Conservation (phyloP, 371 early-diverging fungal genomes). For the Syncephalastrum contaminatum region DNA sequence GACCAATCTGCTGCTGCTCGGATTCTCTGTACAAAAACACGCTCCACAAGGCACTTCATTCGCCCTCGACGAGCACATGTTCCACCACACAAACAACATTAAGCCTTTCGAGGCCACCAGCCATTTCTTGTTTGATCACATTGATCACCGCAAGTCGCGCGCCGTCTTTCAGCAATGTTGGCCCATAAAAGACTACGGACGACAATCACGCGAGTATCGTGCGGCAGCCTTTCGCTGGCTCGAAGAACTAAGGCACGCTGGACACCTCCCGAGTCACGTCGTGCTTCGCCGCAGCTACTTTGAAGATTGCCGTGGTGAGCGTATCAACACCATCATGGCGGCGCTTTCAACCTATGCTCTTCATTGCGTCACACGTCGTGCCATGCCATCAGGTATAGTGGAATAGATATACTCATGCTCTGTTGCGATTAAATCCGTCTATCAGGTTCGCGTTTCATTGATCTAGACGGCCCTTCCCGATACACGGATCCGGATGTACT, state of each 20-base stretch:
- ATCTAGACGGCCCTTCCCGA: too few species aligned
- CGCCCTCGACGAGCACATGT: slow-evolving; percentile 21
- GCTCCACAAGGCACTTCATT: slow-evolving; percentile 14
- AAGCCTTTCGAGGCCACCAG: slow-evolving; percentile 34
- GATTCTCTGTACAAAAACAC: slow-evolving; percentile 17
- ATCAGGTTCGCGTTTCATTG: too few species aligned
- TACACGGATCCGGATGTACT: too few species aligned
- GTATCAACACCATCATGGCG: slow-evolving; percentile 29
- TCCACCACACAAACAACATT: slow-evolving; percentile 25
- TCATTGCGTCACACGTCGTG: slow-evolving; percentile 9
- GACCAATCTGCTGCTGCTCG: slow-evolving; percentile 15
- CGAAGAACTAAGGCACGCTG: slow-evolving; percentile 26
- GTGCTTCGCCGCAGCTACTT: slow-evolving; percentile 35
- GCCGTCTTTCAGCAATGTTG: slow-evolving; percentile 29
- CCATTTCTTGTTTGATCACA: slow-evolving; percentile 30
- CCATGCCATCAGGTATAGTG: too few species aligned
- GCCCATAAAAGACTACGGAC: slow-evolving; percentile 37
- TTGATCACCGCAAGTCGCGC: slow-evolving; percentile 20
- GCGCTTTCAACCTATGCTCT: slow-evolving; percentile 26
- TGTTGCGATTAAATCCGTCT: too few species aligned
- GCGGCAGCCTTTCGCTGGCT: slow-evolving; percentile 33
- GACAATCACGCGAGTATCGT: slow-evolving; percentile 35
- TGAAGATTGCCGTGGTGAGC: slow-evolving; percentile 40
- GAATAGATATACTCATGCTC: too few species aligned
- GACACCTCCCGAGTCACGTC: slow-evolving; percentile 18